A percentile compares a stretch with the other conserved stretches of the same genome.
Evolutionary conservation across 2,329 filamentous ascomycete genomes (phyloP).

Genomic region (Penicillium glabrum): DNA sequence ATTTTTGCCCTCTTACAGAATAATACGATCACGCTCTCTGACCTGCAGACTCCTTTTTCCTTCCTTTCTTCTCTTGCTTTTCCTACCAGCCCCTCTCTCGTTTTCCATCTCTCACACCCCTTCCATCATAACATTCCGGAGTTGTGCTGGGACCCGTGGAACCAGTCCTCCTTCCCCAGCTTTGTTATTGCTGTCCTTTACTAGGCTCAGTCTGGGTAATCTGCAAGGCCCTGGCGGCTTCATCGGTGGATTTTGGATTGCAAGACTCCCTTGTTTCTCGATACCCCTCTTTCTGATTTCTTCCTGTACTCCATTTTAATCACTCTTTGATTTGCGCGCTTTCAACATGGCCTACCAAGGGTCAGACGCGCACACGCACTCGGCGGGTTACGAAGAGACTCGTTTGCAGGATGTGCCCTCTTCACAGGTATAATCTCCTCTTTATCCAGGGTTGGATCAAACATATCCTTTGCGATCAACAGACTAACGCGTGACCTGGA

Average conservation of each 20-base stretch:
- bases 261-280: constrained; percentile 2
- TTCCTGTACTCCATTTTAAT: constrained; percentile 6
- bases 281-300: constrained; percentile 14
- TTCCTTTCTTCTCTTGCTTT: constrained; percentile 17
- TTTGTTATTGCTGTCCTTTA: not conserved
- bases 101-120: not conserved
- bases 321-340: constrained; percentile 2
- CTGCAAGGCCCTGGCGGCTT: constrained; percentile 22
- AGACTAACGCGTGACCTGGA: not conserved
- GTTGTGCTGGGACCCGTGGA: not conserved
- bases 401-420: constrained; percentile 64
- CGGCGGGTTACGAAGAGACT: constrained; percentile 60
- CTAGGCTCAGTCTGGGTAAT: not conserved
- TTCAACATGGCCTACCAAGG: constrained; percentile 64
- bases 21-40: constrained; percentile 4
- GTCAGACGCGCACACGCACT: constrained; percentile 46
- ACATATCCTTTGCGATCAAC: not conserved
- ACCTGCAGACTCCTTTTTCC: constrained; percentile 6
- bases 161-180: not conserved
- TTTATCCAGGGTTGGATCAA: not conserved
- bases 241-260: not conserved
- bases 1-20: constrained; percentile 20
- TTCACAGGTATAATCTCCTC: constrained; percentile 54
- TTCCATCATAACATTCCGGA: not conserved
- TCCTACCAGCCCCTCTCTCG: constrained; percentile 1